A percentile compares a stretch with the other conserved stretches of the same genome.
phyloP scores from a whole-genome alignment of 768 basidiomycete genomes.

The Phlegmacium glaucopus region DNA sequence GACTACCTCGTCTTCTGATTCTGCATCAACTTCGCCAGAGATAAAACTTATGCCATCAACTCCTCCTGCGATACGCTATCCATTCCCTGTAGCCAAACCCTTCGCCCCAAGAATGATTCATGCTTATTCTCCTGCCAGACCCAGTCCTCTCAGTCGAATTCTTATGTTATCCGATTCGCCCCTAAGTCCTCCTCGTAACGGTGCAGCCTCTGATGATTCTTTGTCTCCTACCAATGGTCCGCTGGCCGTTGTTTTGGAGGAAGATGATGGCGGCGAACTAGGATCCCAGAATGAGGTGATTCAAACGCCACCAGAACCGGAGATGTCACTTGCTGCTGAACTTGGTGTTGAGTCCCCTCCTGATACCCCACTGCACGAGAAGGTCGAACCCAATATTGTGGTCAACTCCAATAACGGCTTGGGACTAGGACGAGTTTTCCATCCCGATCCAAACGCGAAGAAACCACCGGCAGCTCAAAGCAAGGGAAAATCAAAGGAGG shows the following conservation, averaged over 20 bases:
- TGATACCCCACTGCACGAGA: constrained; percentile 54
- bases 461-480: constrained; percentile 26
- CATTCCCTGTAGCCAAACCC: constrained; percentile 73
- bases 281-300: constrained; percentile 16
- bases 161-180: constrained; percentile 69
- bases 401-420: constrained; percentile 7
- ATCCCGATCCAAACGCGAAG: constrained; percentile 25
- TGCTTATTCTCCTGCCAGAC: constrained; percentile 78
- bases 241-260: constrained; percentile 32
- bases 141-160: constrained; percentile 78
- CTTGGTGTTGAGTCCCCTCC: constrained; percentile 43
- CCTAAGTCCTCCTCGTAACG: constrained; percentile 37
- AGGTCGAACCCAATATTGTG: constrained; percentile 31
- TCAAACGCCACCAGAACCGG: constrained; percentile 13
- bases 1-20: constrained; percentile 8
- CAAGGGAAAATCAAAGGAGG: constrained; percentile 33
- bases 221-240: constrained; percentile 18
- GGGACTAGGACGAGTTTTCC: constrained; percentile 21
- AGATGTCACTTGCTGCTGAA: constrained; percentile 42
- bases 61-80: constrained; percentile 34
- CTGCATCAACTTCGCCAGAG: constrained; percentile 8
- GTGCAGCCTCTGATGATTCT: constrained; percentile 16
- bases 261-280: constrained; percentile 26
- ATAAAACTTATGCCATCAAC: constrained; percentile 23
- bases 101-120: constrained; percentile 68